These are phyloP conservation scores for Penicillium crystallinum DNA, from an alignment of 495 filamentous ascomycete species.

Conservation along the genomic window DNA sequence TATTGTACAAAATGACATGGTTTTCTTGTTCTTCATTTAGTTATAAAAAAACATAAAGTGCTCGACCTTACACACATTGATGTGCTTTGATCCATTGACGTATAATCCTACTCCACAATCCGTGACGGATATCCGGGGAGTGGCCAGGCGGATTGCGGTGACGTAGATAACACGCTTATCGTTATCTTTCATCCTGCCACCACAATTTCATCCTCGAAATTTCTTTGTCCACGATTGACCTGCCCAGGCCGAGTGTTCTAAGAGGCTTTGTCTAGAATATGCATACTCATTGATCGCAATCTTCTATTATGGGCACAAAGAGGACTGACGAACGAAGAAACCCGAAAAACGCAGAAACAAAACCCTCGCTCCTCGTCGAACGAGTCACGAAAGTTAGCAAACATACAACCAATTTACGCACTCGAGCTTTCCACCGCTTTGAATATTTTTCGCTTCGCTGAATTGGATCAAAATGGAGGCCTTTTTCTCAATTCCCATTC, in stretches of 20 bases:
- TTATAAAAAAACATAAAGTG: too few species aligned
- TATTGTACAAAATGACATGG: background rate
- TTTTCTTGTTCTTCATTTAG: background rate
- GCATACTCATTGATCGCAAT: background rate
- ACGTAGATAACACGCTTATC: constrained; percentile 1
- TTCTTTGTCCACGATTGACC: background rate
- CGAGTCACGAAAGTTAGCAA: constrained; percentile 1
- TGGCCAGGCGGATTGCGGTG: background rate
- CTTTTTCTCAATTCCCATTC: constrained; percentile 64
- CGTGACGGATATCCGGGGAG: background rate
- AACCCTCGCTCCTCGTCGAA: background rate
- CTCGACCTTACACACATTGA: background rate
- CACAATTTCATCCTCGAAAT: background rate
- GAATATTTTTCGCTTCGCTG: background rate
- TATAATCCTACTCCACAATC: background rate
- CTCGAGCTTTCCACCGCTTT: background rate
- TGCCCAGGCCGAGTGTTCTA: background rate
- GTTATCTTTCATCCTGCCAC: constrained; percentile 7
- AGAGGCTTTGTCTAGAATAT: background rate
- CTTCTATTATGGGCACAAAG: background rate
- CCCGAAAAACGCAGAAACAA: background rate
- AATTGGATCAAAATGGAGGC: constrained; percentile 46
- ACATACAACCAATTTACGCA: background rate
- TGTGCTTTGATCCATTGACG: background rate
- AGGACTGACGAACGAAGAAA: background rate